These are phyloP conservation scores for Daldinia concentrica DNA, from an alignment of 495 filamentous ascomycete species.

Conservation along the genomic window DNA sequence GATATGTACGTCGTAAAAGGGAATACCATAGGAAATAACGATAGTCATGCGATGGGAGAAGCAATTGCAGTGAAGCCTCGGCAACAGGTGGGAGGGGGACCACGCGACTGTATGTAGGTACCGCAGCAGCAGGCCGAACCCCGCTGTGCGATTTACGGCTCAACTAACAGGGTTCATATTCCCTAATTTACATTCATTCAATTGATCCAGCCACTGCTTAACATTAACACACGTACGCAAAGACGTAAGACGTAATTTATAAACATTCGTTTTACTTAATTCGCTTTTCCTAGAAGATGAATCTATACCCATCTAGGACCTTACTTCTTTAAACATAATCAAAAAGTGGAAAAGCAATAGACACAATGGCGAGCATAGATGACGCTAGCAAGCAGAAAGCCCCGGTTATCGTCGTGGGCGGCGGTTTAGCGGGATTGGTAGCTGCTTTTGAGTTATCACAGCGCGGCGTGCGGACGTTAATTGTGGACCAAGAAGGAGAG, in stretches of 20 bases:
- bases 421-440: slow-evolving; percentile 62
- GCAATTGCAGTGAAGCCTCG: slow-evolving; percentile 1
- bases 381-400: slow-evolving; percentile 27
- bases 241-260: not conserved
- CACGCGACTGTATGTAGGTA: slow-evolving; percentile 2
- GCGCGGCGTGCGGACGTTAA: slow-evolving; percentile 49
- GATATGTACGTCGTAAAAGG: not conserved
- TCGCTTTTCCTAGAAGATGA: not conserved
- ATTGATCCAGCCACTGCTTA: too few species aligned
- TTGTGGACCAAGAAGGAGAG: slow-evolving; percentile 61
- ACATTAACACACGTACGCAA: too few species aligned
- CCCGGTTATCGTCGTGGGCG: slow-evolving; percentile 62
- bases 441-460: slow-evolving; percentile 60
- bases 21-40: not conserved
- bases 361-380: slow-evolving; percentile 20
- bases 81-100: slow-evolving; percentile 5
- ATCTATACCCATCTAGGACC: too few species aligned
- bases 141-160: slow-evolving; percentile 9
- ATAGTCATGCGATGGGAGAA: slow-evolving; percentile 5
- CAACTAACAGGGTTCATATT: not conserved
- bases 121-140: not conserved
- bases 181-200: not conserved
- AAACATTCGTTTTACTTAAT: not conserved
- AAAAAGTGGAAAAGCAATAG: not conserved
- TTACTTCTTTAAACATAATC: not conserved